A percentile compares a stretch with the other conserved stretches of the same genome.
These are phyloP conservation scores for Thelephora ganbajun DNA, from an alignment of 768 basidiomycete genomes.

Conservation along the genomic window DNA sequence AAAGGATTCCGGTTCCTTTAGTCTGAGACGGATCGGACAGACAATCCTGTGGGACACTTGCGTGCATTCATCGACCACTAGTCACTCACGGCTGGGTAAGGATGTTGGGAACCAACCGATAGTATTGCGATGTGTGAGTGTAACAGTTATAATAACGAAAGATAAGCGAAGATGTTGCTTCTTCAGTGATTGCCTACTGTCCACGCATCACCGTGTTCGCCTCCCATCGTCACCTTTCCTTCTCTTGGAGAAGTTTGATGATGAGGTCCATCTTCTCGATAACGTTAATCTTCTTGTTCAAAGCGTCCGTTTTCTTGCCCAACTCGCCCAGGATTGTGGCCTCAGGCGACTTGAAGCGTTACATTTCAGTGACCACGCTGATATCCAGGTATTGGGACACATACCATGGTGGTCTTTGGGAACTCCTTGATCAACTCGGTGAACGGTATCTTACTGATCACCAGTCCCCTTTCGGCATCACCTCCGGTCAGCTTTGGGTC, in stretches of 20 bases:
- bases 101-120: too few species aligned
- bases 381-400: slow-evolving; percentile 11
- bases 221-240: slow-evolving; percentile 2
- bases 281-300: slow-evolving; percentile 48
- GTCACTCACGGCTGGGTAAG: too few species aligned
- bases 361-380: neutral
- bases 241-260: slow-evolving; percentile 20
- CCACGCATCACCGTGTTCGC: too few species aligned
- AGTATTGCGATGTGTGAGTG: too few species aligned
- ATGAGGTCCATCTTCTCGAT: slow-evolving; percentile 32
- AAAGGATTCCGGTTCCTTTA: too few species aligned
- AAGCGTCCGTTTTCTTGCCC: slow-evolving; percentile 51
- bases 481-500: slow-evolving; percentile 50
- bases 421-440: slow-evolving; percentile 55
- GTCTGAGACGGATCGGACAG: too few species aligned
- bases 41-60: too few species aligned
- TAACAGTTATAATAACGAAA: too few species aligned
- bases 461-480: slow-evolving; percentile 36
- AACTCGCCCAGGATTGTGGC: neutral
- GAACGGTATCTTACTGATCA: slow-evolving; percentile 61
- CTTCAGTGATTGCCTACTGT: too few species aligned
- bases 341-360: slow-evolving; percentile 3
- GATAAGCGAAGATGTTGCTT: too few species aligned
- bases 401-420: slow-evolving; percentile 58
- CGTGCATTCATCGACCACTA: too few species aligned